phyloP scores from a whole-genome alignment of 768 basidiomycete species.

The Strobilomyces dryophilus region DNA sequence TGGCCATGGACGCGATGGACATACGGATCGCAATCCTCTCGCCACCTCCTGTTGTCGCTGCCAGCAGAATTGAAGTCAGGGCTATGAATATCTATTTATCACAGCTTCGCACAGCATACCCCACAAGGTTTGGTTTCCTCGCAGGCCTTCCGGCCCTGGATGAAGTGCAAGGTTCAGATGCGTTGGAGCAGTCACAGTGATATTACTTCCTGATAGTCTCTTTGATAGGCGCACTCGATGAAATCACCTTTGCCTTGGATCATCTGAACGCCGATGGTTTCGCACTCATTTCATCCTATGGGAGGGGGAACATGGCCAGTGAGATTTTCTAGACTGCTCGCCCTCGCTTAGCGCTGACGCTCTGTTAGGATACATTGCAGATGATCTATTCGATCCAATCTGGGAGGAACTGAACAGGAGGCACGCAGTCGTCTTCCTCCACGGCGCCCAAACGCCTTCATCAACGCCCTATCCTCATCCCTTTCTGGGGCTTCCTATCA shows the following conservation, averaged over 20 bases:
- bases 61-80: slow-evolving; percentile 42
- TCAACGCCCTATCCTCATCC: slow-evolving; percentile 61
- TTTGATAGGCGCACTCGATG: slow-evolving; percentile 48
- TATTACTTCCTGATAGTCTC: slow-evolving; percentile 3
- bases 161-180: slow-evolving; percentile 51
- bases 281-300: slow-evolving; percentile 65
- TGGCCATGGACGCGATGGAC: slow-evolving; percentile 55
- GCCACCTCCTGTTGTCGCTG: slow-evolving; percentile 51
- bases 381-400: slow-evolving; percentile 58
- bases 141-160: slow-evolving; percentile 59
- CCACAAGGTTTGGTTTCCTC: slow-evolving; percentile 65
- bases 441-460: slow-evolving; percentile 64
- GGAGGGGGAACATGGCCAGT: slow-evolving; percentile 53
- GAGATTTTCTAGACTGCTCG: slow-evolving; percentile 11
- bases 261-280: slow-evolving; percentile 60
- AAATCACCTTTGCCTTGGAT: slow-evolving; percentile 61
- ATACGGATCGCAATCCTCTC: slow-evolving; percentile 65
- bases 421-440: slow-evolving; percentile 61
- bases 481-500: slow-evolving; percentile 62
- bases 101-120: slow-evolving; percentile 44
- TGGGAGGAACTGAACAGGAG: slow-evolving; percentile 69
- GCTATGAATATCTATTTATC: slow-evolving; percentile 46
- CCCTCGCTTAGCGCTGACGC: slow-evolving; percentile 3
- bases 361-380: slow-evolving; percentile 56
- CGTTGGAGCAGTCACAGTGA: neutral